Conservation (phyloP, 805 yeast species). For the Wickerhamomyces rabaulensis region DNA sequence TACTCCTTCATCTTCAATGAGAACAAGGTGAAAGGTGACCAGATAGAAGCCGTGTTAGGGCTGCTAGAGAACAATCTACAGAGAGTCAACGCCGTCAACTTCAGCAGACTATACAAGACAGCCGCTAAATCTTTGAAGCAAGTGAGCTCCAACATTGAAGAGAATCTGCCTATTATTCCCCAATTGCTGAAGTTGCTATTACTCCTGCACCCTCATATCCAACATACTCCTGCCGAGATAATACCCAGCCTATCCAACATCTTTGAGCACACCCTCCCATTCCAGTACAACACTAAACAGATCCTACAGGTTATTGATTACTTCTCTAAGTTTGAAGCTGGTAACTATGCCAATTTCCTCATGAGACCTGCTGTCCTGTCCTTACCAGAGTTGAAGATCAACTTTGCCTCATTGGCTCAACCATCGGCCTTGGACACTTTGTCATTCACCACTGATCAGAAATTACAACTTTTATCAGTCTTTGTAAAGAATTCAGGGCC, state of each 20-base stretch:
- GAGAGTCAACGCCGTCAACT: not conserved
- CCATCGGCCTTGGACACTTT: not conserved
- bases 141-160: not conserved
- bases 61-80: not conserved
- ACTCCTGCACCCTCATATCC: not conserved
- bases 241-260: constrained; percentile 3
- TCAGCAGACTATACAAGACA: not conserved
- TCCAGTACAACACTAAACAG: not conserved
- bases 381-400: constrained; percentile 1
- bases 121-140: not conserved
- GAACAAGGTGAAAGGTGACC: constrained; percentile 5
- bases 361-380: constrained; percentile 4
- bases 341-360: constrained; percentile 3
- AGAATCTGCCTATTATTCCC: not conserved
- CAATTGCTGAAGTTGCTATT: not conserved
- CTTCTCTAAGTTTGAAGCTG: not conserved
- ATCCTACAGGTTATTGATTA: constrained; percentile 2
- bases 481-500: constrained; percentile 1
- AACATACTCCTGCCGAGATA: not conserved
- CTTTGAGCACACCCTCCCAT: not conserved
- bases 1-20: constrained; percentile 18
- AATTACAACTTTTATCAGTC: constrained; percentile 3
- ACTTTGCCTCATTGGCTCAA: not conserved
- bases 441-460: constrained; percentile 1
- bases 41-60: not conserved